Conservation (phyloP, 805 yeast genomes). For the Teunomyces lycoperdinae region DNA sequence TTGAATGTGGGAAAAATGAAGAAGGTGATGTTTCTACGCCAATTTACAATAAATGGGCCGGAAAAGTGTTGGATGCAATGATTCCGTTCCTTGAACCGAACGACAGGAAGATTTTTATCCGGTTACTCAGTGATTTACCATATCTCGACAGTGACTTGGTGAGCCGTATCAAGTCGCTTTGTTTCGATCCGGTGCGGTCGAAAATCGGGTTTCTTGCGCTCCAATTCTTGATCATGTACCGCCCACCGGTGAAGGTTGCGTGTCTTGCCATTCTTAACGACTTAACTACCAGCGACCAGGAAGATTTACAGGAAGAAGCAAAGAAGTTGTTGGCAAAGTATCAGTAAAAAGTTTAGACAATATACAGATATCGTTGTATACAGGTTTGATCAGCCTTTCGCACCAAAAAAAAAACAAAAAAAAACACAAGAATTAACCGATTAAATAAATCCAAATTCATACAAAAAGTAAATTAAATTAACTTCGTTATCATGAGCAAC, state of each 20-base stretch:
- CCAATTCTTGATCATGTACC: slow-evolving; percentile 79
- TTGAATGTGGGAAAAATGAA: slow-evolving; percentile 12
- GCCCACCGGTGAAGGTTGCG: slow-evolving; percentile 74
- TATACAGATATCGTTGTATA: background rate
- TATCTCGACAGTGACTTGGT: slow-evolving; percentile 62
- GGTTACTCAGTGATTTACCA: slow-evolving; percentile 87
- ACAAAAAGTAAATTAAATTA: background rate
- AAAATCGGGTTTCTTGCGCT: slow-evolving; percentile 80
- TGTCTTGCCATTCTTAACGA: slow-evolving; percentile 51
- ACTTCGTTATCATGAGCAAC: slow-evolving; percentile 14
- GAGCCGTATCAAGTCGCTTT: slow-evolving; percentile 62
- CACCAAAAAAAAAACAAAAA: no score
- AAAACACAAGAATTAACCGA: no score
- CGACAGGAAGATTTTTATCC: slow-evolving; percentile 76
- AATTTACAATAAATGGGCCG: slow-evolving; percentile 65
- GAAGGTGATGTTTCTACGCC: background rate
- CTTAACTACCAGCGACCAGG: slow-evolving; percentile 44
- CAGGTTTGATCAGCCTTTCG: no score
- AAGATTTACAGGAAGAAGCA: slow-evolving; percentile 49
- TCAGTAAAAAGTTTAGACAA: background rate
- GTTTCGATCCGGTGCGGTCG: slow-evolving; percentile 81
- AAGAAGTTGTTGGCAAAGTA: slow-evolving; percentile 47
- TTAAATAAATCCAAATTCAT: background rate
- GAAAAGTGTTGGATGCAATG: slow-evolving; percentile 68
- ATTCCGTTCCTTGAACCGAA: slow-evolving; percentile 80